Conservation (phyloP, 73 alveolate species). For the Stentor coeruleus region DNA sequence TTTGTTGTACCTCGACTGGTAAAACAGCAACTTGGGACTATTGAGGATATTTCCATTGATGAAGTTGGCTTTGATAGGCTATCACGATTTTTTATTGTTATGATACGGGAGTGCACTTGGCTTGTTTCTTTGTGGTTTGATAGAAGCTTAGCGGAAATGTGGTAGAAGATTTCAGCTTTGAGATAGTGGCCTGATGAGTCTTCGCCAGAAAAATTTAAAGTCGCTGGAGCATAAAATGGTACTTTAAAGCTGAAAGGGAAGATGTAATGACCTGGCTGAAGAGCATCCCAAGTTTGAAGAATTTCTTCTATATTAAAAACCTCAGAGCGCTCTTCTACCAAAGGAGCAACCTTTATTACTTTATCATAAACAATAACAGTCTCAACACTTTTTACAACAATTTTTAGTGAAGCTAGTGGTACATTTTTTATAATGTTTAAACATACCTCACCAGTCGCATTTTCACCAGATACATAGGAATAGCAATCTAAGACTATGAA, state of each 20-base stretch:
- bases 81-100: not conserved
- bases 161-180: not conserved
- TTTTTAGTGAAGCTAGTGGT: not conserved
- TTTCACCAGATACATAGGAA: not conserved
- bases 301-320: not conserved
- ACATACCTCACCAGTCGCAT: not conserved
- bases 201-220: not conserved
- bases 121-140: not conserved
- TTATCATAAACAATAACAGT: not conserved
- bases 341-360: not conserved
- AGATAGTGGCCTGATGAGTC: not conserved
- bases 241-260: constrained; percentile 11
- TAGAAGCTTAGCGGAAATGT: not conserved
- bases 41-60: not conserved
- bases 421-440: too few species aligned
- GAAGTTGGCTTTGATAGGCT: not conserved
- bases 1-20: not conserved
- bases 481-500: not conserved
- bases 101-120: not conserved
- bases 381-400: not conserved
- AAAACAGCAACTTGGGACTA: not conserved
- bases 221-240: not conserved
- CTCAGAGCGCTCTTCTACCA: not conserved
- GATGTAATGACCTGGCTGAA: constrained; percentile 9
- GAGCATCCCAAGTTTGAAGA: not conserved